Evolutionary conservation across 495 filamentous ascomycete species (phyloP).

Genomic region (Lophiostoma macrostomum): DNA sequence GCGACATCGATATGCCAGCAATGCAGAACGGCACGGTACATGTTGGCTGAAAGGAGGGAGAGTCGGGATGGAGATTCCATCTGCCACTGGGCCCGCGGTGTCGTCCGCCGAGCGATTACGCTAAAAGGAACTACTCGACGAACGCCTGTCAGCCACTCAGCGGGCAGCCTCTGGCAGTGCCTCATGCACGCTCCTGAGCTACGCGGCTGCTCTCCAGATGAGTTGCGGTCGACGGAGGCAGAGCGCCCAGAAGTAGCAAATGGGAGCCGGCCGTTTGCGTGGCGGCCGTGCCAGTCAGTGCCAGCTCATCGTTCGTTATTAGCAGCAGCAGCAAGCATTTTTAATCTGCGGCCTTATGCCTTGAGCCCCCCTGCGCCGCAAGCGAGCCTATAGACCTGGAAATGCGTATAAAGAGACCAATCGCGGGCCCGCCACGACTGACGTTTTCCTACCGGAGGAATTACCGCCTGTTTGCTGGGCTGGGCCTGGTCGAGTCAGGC

Average conservation of each 20-base stretch:
- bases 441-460: conserved; percentile 15
- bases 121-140: conserved; percentile 5
- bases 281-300: conserved; percentile 7
- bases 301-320: too few relatives aligned
- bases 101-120: conserved; percentile 1
- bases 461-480: conserved; percentile 15
- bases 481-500: conserved; percentile 4
- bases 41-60: conserved; percentile 1
- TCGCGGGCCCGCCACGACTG: neutral
- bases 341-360: conserved; percentile 33
- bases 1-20: conserved; percentile 20
- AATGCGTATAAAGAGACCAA: conserved; percentile 17
- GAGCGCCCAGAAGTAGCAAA: conserved; percentile 24
- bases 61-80: neutral
- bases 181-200: conserved; percentile 12
- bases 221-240: conserved; percentile 21
- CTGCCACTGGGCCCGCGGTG: neutral
- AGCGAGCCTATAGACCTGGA: conserved; percentile 24
- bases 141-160: neutral
- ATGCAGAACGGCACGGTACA: conserved; percentile 3
- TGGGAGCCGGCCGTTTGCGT: conserved; percentile 17
- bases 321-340: conserved; percentile 26
- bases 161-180: neutral
- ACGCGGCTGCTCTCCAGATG: conserved; percentile 26
- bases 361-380: conserved; percentile 15